These are phyloP conservation scores for Casuarina equisetifolia DNA, from an alignment of 306 rosid species.

Conservation along the genomic window DNA sequence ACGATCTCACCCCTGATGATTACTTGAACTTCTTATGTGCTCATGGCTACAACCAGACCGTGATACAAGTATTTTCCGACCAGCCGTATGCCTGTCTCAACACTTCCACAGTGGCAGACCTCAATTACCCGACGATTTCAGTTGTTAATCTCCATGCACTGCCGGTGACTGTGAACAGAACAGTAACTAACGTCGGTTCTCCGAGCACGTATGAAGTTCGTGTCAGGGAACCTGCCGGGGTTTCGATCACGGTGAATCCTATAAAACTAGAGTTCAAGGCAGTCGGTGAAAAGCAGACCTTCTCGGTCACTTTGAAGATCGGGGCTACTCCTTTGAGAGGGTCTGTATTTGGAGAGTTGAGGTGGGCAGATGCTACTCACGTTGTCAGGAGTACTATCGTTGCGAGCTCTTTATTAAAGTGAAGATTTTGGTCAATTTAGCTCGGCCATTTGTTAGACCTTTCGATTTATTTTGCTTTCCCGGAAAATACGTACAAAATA, in stretches of 20 bases:
- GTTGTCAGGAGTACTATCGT: slow-evolving; percentile 43
- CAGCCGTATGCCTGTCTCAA: slow-evolving; percentile 35
- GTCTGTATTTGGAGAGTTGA: slow-evolving; percentile 38
- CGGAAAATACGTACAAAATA: no score
- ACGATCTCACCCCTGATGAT: slow-evolving; percentile 41
- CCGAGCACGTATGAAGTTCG: slow-evolving; percentile 38
- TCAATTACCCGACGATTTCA: slow-evolving; percentile 69
- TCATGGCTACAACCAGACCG: slow-evolving; percentile 37
- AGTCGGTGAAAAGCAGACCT: slow-evolving; percentile 50
- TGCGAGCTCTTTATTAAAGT: background rate
- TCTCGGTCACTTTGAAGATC: slow-evolving; percentile 27
- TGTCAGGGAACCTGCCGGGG: slow-evolving; percentile 33
- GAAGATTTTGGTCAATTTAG: no score
- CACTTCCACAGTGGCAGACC: slow-evolving; percentile 36
- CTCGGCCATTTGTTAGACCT: no score
- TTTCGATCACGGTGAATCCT: slow-evolving; percentile 41
- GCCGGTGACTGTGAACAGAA: slow-evolving; percentile 35
- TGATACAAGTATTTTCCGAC: slow-evolving; percentile 24
- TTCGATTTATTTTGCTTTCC: no score
- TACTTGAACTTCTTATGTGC: slow-evolving; percentile 62
- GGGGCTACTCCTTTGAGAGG: background rate
- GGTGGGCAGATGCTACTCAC: slow-evolving; percentile 44
- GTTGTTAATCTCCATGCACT: slow-evolving; percentile 8
- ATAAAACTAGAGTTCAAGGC: slow-evolving; percentile 24
- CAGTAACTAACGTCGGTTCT: slow-evolving; percentile 53